Conservation (phyloP, 306 rosid species). For the Ceratonia siliqua region DNA sequence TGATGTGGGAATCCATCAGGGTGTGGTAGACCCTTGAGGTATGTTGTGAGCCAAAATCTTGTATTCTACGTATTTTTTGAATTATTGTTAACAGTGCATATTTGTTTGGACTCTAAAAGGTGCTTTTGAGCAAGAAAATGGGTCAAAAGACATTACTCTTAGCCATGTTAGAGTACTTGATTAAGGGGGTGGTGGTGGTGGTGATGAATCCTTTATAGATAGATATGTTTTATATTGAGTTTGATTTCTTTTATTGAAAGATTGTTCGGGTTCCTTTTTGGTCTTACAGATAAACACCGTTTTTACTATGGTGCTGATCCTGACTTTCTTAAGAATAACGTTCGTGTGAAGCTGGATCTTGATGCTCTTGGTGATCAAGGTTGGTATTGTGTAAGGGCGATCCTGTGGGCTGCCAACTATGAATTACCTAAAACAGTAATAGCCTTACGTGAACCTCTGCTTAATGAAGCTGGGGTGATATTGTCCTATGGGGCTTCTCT, state of each 20-base stretch:
- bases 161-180: neutral
- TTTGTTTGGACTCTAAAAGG: neutral
- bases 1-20: too few relatives aligned
- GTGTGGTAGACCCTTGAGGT: too few relatives aligned
- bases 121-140: neutral
- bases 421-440: constrained; percentile 45
- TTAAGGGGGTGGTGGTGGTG: too few relatives aligned
- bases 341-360: constrained; percentile 52
- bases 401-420: constrained; percentile 44
- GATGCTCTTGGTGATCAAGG: constrained; percentile 51
- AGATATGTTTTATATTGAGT: neutral
- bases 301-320: constrained; percentile 38
- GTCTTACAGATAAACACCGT: constrained; percentile 35
- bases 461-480: constrained; percentile 66
- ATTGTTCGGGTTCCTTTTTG: constrained; percentile 6
- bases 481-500: constrained; percentile 71
- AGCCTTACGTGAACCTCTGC: constrained; percentile 34
- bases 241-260: constrained; percentile 12
- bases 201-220: too few relatives aligned
- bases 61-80: neutral
- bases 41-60: neutral
- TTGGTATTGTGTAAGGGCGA: constrained; percentile 51
- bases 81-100: neutral
- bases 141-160: neutral
- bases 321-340: constrained; percentile 43